Evolutionary conservation across 441 rosid species (phyloP).

Genomic region (Populus hybrid): DNA sequence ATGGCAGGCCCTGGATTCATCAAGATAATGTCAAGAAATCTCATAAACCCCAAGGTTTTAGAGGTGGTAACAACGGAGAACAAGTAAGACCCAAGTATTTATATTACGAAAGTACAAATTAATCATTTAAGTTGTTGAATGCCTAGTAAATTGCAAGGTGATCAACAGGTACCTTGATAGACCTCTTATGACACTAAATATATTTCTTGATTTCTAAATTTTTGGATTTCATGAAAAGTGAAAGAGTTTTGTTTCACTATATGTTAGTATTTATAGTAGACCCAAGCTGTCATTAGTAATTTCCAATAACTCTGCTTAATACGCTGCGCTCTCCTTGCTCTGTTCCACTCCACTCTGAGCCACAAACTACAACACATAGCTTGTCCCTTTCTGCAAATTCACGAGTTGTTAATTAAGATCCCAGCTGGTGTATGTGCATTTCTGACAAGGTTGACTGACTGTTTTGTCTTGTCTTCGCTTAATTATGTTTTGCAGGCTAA

Average conservation of each 20-base stretch:
- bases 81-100: conserved; percentile 14
- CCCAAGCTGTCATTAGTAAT: too few relatives aligned
- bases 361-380: not conserved
- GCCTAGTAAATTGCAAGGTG: not conserved
- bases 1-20: conserved; percentile 26
- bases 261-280: too few relatives aligned
- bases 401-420: not conserved
- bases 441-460: not conserved
- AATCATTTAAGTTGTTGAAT: not conserved
- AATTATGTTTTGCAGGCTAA: conserved; percentile 25
- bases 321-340: too few relatives aligned
- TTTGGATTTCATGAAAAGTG: not conserved
- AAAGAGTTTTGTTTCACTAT: not conserved
- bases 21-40: conserved; percentile 8
- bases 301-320: too few relatives aligned
- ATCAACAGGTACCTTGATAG: not conserved
- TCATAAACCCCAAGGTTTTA: conserved; percentile 9
- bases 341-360: too few relatives aligned
- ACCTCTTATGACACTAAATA: not conserved
- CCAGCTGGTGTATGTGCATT: not conserved
- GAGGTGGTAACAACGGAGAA: not conserved
- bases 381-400: not conserved
- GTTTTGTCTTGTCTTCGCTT: not conserved
- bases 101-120: not conserved
- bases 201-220: not conserved